Conservation (phyloP, 371 early-diverging fungal genomes). For the Dichotomocladium elegans region DNA sequence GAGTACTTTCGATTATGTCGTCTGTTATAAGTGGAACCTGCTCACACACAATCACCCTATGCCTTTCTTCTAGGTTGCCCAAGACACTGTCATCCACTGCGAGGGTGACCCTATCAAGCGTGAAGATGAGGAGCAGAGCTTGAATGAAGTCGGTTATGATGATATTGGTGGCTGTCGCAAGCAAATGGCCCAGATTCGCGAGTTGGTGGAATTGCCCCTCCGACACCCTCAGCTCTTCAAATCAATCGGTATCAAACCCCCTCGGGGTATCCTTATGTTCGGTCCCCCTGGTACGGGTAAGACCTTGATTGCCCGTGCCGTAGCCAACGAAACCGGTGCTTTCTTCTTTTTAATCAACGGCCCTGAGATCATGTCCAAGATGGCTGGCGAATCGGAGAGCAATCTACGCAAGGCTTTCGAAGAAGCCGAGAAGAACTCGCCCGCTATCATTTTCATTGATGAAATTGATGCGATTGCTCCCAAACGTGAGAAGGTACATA, state of each 20-base stretch:
- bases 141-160: conserved; percentile 98
- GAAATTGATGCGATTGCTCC: conserved; percentile 99
- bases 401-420: conserved; percentile 99
- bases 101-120: conserved; percentile 98
- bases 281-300: conserved; percentile 99
- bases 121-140: conserved; percentile 95
- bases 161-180: conserved; percentile 99
- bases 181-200: conserved; percentile 99
- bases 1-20: conserved; percentile 41
- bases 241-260: conserved; percentile 98
- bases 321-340: conserved; percentile 73
- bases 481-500: conserved; percentile 95
- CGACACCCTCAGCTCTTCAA: conserved; percentile 98
- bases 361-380: conserved; percentile 99
- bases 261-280: conserved; percentile 96
- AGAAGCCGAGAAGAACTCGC: conserved; percentile 98
- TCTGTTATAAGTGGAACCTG: no score
- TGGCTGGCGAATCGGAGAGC: conserved; percentile 99
- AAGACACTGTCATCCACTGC: conserved; percentile 97
- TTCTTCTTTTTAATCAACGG: conserved; percentile 99
- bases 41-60: no score
- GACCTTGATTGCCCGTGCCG: conserved; percentile 77
- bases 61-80: conserved; percentile 75
- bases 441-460: conserved; percentile 99
- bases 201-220: conserved; percentile 98